Evolutionary conservation across 192 early-diverging fungal genomes (phyloP), one percentile per base, ranked within the genome.

Genomic region (Coemansia sp.): DNA sequence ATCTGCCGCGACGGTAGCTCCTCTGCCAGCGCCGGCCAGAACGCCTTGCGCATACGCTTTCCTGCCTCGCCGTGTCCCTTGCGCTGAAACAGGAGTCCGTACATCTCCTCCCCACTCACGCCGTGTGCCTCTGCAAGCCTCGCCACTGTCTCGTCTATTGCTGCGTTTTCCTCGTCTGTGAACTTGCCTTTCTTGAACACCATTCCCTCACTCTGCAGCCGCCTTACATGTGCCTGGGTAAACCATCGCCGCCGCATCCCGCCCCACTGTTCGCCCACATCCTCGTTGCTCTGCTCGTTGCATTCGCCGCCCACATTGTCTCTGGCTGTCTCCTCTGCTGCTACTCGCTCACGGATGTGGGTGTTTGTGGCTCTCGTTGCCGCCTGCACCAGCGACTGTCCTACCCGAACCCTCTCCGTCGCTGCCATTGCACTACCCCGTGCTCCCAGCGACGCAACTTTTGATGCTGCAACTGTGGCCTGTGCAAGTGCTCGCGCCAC

Each of bases 121-220:
- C 71, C 72, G 36, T 80, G 71, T 50, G 50, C 24, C 30, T 53
- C 64, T 4, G 68, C 51, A 57, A 80, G 74, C 23, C 24, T 51
- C 10, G 65, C 32, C 36, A 80, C 65, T 1, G 67, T 51, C 39
- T 36, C 31, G 23, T 80, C 77, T 30, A 80, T 80, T 1, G 53
- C 66, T 31, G 65, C 57, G 62, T 71, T 80, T 55, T 80, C 77
- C 31, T 54, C 67, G 5, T 42, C 68, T n/a, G 77, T 80, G 23
- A 80, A 80, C 62, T 80, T 80, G 60, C 77, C 77, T 72, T 80
- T 80, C 17, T 57, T 66, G 50, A 80, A 80, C 59, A 71, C 71
- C 56, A 80, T 68, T 20, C 77, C 77, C 42, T 70, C 67, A 29
- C 60, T 50, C 68, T 71, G 71, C 63, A 80, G 61, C 65, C 57